These are phyloP conservation scores for Catenaria anguillulae DNA, from an alignment of 371 early-diverging fungal genomes.

Conservation along the genomic window DNA sequence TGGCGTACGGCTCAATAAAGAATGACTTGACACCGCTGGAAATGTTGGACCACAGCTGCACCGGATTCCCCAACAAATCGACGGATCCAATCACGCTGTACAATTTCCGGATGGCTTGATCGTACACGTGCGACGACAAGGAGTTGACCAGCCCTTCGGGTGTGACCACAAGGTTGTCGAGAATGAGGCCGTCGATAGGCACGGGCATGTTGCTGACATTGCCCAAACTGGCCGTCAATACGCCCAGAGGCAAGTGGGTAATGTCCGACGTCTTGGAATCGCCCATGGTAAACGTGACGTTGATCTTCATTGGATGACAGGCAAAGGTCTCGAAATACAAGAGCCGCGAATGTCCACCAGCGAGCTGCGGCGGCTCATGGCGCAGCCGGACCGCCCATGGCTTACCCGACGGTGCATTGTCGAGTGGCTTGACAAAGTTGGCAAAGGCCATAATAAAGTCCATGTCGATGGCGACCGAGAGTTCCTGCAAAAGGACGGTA, in stretches of 20 bases:
- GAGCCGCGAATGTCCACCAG: constrained; percentile 51
- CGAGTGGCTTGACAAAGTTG: constrained; percentile 65
- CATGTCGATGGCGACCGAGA: constrained; percentile 83
- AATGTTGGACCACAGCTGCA: constrained; percentile 86
- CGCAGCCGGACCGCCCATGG: too few species aligned
- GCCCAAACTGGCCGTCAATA: constrained; percentile 90
- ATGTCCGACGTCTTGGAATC: constrained; percentile 8
- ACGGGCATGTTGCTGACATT: constrained; percentile 89
- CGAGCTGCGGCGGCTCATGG: too few species aligned
- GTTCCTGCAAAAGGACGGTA: constrained; percentile 72
- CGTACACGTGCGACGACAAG: constrained; percentile 69
- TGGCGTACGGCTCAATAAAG: constrained; percentile 96
- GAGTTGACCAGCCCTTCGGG: constrained; percentile 58
- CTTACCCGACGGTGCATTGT: too few species aligned
- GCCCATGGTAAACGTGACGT: constrained; percentile 58
- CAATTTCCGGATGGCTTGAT: constrained; percentile 77
- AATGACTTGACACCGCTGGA: constrained; percentile 88
- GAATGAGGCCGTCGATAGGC: constrained; percentile 72
- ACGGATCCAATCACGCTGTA: constrained; percentile 91
- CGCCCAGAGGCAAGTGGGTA: constrained; percentile 47
- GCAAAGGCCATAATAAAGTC: constrained; percentile 69
- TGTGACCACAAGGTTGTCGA: constrained; percentile 75
- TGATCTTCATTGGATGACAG: constrained; percentile 86
- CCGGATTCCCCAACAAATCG: constrained; percentile 95
- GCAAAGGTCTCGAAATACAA: constrained; percentile 89